Percentiles rank a stretch among this genome's conserved stretches.
These are phyloP conservation scores for Ceratocystis destructans DNA, from an alignment of 2,329 filamentous ascomycete species.

Conservation along the genomic window DNA sequence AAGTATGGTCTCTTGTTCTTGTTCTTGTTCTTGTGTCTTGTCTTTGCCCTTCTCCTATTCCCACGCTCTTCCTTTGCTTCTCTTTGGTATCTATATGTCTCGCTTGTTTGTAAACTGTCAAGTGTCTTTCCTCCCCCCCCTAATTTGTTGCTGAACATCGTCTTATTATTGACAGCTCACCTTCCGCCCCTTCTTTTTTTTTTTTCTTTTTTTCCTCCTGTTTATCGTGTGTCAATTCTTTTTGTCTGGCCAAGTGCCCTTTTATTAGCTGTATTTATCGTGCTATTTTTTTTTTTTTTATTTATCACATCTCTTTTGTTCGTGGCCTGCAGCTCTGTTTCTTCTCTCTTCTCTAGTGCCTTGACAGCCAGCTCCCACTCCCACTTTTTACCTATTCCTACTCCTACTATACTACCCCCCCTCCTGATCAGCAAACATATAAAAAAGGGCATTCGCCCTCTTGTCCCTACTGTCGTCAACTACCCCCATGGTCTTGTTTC, in stretches of 20 bases:
- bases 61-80: no score
- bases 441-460: not conserved
- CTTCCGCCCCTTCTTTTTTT: not conserved
- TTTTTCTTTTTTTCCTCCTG: not conserved
- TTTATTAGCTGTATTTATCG: not conserved
- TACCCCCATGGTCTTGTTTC: not conserved
- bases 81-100: no score
- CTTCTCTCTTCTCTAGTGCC: not conserved
- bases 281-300: not conserved
- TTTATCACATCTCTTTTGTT: not conserved
- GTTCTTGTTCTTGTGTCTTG: no score
- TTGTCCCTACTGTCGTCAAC: not conserved
- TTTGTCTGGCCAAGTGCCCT: not conserved
- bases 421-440: not conserved
- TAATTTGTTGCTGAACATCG: not conserved
- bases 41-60: no score
- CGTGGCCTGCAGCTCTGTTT: not conserved
- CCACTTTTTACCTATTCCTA: not conserved
- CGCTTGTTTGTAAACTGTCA: no score
- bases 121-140: no score
- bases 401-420: not conserved
- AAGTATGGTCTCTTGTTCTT: no score
- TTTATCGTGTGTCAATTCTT: not conserved
- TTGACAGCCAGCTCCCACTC: not conserved
- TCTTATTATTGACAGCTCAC: conserved; percentile 1